A percentile compares a stretch with the other conserved stretches of the same genome.
These are phyloP conservation scores for Alloteropsis semialata DNA, from an alignment of 176 grass and related monocot species.

Conservation along the genomic window DNA sequence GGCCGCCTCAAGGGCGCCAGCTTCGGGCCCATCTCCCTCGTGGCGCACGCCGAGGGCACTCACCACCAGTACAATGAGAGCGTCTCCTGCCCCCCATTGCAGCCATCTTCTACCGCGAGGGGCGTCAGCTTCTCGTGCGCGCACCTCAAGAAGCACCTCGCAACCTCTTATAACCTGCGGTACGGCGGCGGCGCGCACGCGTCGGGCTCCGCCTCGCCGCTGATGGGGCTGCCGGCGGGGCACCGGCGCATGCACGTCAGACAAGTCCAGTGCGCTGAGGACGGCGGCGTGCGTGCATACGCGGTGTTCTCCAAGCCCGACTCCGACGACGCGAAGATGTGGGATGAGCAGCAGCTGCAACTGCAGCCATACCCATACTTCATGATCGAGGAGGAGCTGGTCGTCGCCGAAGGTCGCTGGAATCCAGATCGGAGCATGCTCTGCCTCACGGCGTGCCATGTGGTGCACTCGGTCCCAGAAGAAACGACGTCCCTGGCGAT, in stretches of 20 bases:
- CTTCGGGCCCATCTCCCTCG: constrained; percentile 36
- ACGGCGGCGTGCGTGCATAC: constrained; percentile 36
- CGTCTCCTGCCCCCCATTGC: not conserved
- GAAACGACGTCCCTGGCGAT: not conserved
- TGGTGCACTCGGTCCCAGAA: constrained; percentile 19
- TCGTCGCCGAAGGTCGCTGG: constrained; percentile 64
- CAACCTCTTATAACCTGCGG: constrained; percentile 25
- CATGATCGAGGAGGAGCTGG: not conserved
- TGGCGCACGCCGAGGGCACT: constrained; percentile 38
- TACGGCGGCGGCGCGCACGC: not conserved
- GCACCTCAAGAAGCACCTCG: not conserved
- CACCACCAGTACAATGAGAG: constrained; percentile 21
- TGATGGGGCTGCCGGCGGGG: not conserved
- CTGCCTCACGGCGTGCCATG: constrained; percentile 52
- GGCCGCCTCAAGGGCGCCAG: constrained; percentile 31
- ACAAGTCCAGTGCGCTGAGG: constrained; percentile 29
- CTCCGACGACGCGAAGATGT: constrained; percentile 10
- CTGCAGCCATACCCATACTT: not conserved
- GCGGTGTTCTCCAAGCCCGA: constrained; percentile 45
- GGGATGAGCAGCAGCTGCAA: not conserved
- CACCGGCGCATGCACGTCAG: constrained; percentile 26
- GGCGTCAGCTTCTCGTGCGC: not conserved
- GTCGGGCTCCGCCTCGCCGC: not conserved
- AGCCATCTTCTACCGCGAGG: not conserved
- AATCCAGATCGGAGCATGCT: constrained; percentile 2